A percentile compares a stretch with the other conserved stretches of the same genome.
phyloP scores from a whole-genome alignment of 2,329 filamentous ascomycete genomes.

The Fusarium continuum region DNA sequence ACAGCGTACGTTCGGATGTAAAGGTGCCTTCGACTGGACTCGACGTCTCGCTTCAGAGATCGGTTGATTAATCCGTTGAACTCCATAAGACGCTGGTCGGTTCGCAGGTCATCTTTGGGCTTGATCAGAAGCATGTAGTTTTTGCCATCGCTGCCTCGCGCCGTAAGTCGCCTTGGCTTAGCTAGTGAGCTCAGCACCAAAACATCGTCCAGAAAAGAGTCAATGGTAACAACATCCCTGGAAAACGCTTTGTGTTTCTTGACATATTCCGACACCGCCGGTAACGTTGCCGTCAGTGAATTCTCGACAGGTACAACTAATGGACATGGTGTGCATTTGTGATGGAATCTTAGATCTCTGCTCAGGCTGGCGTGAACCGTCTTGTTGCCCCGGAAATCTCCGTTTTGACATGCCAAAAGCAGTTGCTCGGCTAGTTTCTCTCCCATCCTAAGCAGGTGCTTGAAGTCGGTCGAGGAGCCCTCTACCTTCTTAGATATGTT shows the following conservation, averaged over 20 bases:
- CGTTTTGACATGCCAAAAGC: slow-evolving; percentile 80
- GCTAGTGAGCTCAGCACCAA: slow-evolving; percentile 90
- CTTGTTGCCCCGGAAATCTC: slow-evolving; percentile 74
- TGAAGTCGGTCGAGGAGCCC: slow-evolving; percentile 67
- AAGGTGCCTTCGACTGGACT: slow-evolving; percentile 87
- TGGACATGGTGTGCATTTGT: slow-evolving; percentile 81
- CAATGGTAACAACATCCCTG: slow-evolving; percentile 84
- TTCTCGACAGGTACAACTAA: slow-evolving; percentile 90
- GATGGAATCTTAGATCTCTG: slow-evolving; percentile 82
- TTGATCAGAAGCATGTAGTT: slow-evolving; percentile 93
- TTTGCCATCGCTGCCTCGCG: slow-evolving; percentile 88
- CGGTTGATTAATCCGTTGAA: slow-evolving; percentile 99
- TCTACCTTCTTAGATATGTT: slow-evolving; percentile 62
- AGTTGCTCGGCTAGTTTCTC: slow-evolving; percentile 86
- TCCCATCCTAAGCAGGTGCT: slow-evolving; percentile 76
- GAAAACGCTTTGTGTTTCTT: slow-evolving; percentile 88
- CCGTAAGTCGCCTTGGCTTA: slow-evolving; percentile 88
- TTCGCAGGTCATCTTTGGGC: slow-evolving; percentile 96
- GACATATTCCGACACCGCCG: slow-evolving; percentile 74
- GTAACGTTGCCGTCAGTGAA: slow-evolving; percentile 83
- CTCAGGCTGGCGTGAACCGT: slow-evolving; percentile 77
- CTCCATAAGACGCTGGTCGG: slow-evolving; percentile 98
- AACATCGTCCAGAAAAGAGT: slow-evolving; percentile 84
- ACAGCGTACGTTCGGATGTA: slow-evolving; percentile 98
- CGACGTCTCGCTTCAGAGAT: slow-evolving; percentile 88